phyloP scores from a whole-genome alignment of 257 asterid species.

The Penstemon newberryi region DNA sequence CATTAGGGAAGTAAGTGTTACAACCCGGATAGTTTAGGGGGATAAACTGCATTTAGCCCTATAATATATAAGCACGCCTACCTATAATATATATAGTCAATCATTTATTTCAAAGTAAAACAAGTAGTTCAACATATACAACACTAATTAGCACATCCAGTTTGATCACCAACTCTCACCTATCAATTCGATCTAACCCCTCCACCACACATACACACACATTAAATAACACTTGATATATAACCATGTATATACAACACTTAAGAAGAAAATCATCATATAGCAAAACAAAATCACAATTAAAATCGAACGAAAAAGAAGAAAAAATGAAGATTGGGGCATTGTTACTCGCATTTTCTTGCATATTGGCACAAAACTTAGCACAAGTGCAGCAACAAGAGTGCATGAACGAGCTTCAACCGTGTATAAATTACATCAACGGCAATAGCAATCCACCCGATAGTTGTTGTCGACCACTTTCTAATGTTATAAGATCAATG shows the following conservation, averaged over 20 bases:
- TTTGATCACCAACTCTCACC: slow-evolving; percentile 55
- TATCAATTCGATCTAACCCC: slow-evolving; percentile 21
- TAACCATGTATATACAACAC: neutral
- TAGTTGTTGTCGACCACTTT: slow-evolving; percentile 67
- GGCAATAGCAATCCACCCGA: slow-evolving; percentile 52
- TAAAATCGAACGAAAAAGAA: neutral
- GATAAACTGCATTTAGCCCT: too few species aligned
- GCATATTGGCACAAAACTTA: slow-evolving; percentile 26
- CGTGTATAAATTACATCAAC: slow-evolving; percentile 61
- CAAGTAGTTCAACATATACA: slow-evolving; percentile 37
- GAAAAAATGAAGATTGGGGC: neutral
- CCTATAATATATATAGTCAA: too few species aligned
- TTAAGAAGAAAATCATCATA: too few species aligned
- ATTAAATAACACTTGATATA: neutral
- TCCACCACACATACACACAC: neutral
- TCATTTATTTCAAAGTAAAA: too few species aligned
- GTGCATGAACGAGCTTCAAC: slow-evolving; percentile 60
- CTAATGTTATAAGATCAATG: slow-evolving; percentile 45
- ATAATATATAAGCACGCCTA: too few species aligned
- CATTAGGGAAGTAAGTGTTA: too few species aligned
- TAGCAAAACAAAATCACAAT: too few species aligned
- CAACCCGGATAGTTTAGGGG: too few species aligned
- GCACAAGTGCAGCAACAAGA: slow-evolving; percentile 46
- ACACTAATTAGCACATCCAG: slow-evolving; percentile 21
- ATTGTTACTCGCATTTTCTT: slow-evolving; percentile 25